A percentile compares a stretch with the other conserved stretches of the same genome.
Conservation (phyloP, 345 rosid species). For the Eucalyptus sp. region DNA sequence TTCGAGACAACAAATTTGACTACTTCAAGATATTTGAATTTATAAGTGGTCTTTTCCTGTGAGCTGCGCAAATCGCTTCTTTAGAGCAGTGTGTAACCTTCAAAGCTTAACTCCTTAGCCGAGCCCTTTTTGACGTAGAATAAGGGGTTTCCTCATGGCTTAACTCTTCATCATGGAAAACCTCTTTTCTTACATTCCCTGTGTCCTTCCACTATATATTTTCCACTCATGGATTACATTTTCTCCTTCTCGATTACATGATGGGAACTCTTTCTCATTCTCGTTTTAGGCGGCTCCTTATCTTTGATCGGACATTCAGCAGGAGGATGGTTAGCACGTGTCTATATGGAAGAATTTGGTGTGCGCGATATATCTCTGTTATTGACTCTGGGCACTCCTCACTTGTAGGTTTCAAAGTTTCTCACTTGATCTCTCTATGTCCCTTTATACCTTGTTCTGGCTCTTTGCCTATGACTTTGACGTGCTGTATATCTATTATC, state of each 20-base stretch:
- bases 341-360: conserved; percentile 81
- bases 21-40: neutral
- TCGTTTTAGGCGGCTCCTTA: conserved; percentile 32
- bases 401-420: conserved; percentile 48
- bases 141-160: neutral
- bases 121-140: neutral
- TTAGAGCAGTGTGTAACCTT: neutral
- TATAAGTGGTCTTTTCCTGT: neutral
- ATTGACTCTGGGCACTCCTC: conserved; percentile 94
- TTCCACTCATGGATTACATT: neutral
- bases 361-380: conserved; percentile 47
- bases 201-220: neutral
- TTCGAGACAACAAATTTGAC: neutral
- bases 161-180: neutral
- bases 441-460: neutral
- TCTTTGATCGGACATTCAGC: conserved; percentile 94
- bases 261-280: neutral
- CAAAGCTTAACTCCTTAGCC: neutral
- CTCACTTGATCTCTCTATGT: neutral
- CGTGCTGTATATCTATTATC: neutral
- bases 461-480: neutral
- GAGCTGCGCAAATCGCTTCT: neutral
- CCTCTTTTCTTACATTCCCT: neutral
- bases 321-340: conserved; percentile 97
- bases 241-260: neutral